Evolutionary conservation across 352 stramenopile genomes (phyloP).

Genomic region (Pythium sukuiense): DNA sequence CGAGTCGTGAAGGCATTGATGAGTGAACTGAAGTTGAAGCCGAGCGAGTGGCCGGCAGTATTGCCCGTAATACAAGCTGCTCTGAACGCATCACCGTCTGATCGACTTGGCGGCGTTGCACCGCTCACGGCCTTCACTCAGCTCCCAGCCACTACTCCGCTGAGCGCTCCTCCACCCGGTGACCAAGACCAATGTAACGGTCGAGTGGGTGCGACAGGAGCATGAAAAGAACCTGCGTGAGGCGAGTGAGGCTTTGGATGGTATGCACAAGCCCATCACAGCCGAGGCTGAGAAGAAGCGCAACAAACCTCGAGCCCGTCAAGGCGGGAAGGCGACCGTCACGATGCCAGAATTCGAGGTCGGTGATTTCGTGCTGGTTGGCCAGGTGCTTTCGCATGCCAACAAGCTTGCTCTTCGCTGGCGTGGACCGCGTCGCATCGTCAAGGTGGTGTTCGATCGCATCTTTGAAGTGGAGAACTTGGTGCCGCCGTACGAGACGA

Average conservation of each 20-base stretch:
- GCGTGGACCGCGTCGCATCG: neutral
- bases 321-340: neutral
- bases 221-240: neutral
- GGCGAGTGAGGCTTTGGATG: neutral
- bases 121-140: slow-evolving; percentile 32
- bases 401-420: slow-evolving; percentile 12
- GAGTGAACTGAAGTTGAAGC: slow-evolving; percentile 20
- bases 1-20: slow-evolving; percentile 17
- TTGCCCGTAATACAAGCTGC: slow-evolving; percentile 25
- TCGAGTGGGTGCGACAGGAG: slow-evolving; percentile 5
- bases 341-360: neutral
- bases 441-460: neutral
- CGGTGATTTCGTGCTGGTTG: slow-evolving; percentile 11
- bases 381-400: neutral
- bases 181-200: slow-evolving; percentile 7
- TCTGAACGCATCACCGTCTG: slow-evolving; percentile 25
- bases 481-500: slow-evolving; percentile 1
- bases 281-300: slow-evolving; percentile 2
- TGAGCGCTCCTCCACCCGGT: slow-evolving; percentile 6
- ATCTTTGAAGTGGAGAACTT: slow-evolving; percentile 24
- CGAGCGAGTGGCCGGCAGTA: slow-evolving; percentile 16
- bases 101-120: slow-evolving; percentile 25
- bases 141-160: slow-evolving; percentile 13
- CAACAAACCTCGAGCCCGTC: neutral
- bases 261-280: slow-evolving; percentile 13